phyloP scores from a whole-genome alignment of 768 basidiomycete species.

The Mycena rosella region DNA sequence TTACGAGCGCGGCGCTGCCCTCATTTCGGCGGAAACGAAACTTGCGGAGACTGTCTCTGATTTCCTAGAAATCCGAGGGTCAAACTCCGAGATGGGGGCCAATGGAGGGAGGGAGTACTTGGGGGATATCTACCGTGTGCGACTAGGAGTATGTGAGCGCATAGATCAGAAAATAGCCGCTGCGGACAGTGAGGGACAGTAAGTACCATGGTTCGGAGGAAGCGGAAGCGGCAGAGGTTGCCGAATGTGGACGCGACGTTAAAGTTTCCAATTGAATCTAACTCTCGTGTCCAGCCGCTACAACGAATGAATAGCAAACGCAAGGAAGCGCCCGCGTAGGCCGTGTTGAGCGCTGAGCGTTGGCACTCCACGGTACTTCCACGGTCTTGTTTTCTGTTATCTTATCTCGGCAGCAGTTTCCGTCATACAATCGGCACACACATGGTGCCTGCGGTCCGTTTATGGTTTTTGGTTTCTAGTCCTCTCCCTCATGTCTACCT shows the following conservation, averaged over 20 bases:
- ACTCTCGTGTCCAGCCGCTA: too few relatives aligned
- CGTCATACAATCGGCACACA: neutral
- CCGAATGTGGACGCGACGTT: too few relatives aligned
- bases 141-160: conserved; percentile 54
- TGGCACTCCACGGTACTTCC: too few relatives aligned
- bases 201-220: conserved; percentile 48
- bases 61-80: conserved; percentile 53
- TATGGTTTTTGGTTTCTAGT: neutral
- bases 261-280: too few relatives aligned
- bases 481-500: conserved; percentile 6
- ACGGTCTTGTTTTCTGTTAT: too few relatives aligned
- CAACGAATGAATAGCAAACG: too few relatives aligned
- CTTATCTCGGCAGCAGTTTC: too few relatives aligned
- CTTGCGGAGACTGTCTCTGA: conserved; percentile 86
- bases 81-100: neutral
- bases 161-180: conserved; percentile 21
- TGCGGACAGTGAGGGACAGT: too few relatives aligned
- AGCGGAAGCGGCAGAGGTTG: too few relatives aligned
- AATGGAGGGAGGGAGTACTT: conserved; percentile 10
- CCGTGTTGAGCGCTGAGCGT: too few relatives aligned
- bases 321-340: too few relatives aligned
- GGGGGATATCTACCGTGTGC: conserved; percentile 87
- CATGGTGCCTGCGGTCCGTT: neutral
- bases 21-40: conserved; percentile 81
- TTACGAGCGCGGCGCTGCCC: conserved; percentile 82